Evolutionary conservation across 495 filamentous ascomycete genomes (phyloP).

Genomic region (Penicillium atrosanguineum): DNA sequence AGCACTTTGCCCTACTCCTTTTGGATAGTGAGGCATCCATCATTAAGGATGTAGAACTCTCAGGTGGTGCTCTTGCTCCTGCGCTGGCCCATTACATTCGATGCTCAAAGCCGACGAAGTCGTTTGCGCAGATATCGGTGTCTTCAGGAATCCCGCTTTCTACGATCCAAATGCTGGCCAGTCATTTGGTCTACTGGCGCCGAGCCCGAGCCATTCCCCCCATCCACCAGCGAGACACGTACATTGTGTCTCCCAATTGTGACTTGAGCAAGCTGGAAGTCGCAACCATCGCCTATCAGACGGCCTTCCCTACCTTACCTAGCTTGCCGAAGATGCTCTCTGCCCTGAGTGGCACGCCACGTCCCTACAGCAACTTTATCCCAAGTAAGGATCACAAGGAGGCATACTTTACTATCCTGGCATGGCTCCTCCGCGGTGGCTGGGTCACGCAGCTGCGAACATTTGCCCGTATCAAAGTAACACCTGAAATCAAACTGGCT

Average conservation of each 20-base stretch:
- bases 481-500: slow-evolving; percentile 47
- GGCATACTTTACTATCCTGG: slow-evolving; percentile 83
- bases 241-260: slow-evolving; percentile 89
- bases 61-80: slow-evolving; percentile 66
- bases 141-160: slow-evolving; percentile 67
- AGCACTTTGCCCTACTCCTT: slow-evolving; percentile 82
- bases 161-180: slow-evolving; percentile 79
- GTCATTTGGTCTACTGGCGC: slow-evolving; percentile 93
- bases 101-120: slow-evolving; percentile 78
- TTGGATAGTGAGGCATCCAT: slow-evolving; percentile 82
- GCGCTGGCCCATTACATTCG: slow-evolving; percentile 81
- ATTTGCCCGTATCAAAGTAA: slow-evolving; percentile 74
- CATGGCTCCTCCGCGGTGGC: slow-evolving; percentile 86
- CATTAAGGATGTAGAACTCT: slow-evolving; percentile 75
- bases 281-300: slow-evolving; percentile 70
- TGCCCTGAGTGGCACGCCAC: slow-evolving; percentile 69
- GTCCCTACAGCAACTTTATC: slow-evolving; percentile 75
- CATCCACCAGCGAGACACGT: slow-evolving; percentile 85
- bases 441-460: slow-evolving; percentile 91
- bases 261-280: slow-evolving; percentile 69
- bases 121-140: slow-evolving; percentile 76
- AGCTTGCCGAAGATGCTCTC: slow-evolving; percentile 81
- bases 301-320: slow-evolving; percentile 76
- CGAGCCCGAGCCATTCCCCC: slow-evolving; percentile 89
- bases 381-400: slow-evolving; percentile 86